Conservation (phyloP, 148 eudicot species). For the Agrostemma githago region DNA sequence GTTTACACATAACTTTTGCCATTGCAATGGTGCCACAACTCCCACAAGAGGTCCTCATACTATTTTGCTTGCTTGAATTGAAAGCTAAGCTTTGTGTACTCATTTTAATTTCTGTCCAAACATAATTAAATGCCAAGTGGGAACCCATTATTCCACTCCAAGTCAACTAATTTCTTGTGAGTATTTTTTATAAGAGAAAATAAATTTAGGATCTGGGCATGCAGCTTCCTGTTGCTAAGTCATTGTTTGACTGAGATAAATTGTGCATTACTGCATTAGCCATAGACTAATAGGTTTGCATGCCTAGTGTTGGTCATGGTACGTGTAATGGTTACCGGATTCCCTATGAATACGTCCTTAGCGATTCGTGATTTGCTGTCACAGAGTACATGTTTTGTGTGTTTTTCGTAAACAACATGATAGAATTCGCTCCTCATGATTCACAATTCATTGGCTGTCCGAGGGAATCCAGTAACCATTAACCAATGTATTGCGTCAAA, state of each 20-base stretch:
- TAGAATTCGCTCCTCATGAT: too few species aligned
- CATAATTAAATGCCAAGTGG: not conserved
- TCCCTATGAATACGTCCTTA: too few species aligned
- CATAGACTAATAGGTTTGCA: not conserved
- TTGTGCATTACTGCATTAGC: conserved; percentile 6
- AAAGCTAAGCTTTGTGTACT: not conserved
- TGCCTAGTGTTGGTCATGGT: not conserved
- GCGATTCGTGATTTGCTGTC: too few species aligned
- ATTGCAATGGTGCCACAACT: not conserved
- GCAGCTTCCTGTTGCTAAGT: conserved; percentile 9
- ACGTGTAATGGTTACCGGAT: too few species aligned
- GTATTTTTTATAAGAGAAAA: not conserved
- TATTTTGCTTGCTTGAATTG: not conserved
- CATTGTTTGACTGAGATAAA: conserved; percentile 12
- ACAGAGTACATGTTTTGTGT: too few species aligned
- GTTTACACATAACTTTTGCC: not conserved
- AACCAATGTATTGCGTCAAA: too few species aligned
- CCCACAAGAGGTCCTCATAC: not conserved
- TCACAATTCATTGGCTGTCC: too few species aligned
- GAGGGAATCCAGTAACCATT: too few species aligned
- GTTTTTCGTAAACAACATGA: too few species aligned
- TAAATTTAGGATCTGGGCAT: not conserved
- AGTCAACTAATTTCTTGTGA: not conserved
- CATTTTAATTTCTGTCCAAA: not conserved
- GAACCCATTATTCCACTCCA: not conserved